These are phyloP conservation scores for Trichophyton rubrum DNA, from an alignment of 2,329 filamentous ascomycete genomes.

Conservation along the genomic window DNA sequence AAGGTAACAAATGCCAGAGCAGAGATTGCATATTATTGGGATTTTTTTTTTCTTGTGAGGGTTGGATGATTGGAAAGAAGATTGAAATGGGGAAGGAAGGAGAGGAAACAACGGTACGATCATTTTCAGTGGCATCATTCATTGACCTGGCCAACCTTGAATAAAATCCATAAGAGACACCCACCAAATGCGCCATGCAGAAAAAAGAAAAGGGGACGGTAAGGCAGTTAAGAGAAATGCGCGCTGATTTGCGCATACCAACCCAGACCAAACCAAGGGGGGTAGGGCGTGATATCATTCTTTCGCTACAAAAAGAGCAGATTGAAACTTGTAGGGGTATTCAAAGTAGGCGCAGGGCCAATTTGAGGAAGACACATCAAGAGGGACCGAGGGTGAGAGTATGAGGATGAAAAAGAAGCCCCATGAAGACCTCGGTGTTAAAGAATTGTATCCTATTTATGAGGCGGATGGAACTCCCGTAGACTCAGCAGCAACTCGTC, in stretches of 20 bases:
- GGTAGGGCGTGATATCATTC: neutral
- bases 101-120: conserved; percentile 3
- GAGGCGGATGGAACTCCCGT: conserved; percentile 25
- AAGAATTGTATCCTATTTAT: neutral
- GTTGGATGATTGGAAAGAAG: neutral
- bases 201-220: neutral
- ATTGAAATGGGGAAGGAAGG: neutral
- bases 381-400: neutral
- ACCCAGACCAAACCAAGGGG: conserved; percentile 3
- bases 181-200: conserved; percentile 5
- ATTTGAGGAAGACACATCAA: neutral
- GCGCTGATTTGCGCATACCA: neutral
- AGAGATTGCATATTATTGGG: neutral
- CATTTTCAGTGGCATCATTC: conserved; percentile 3
- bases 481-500: conserved; percentile 26
- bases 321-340: neutral
- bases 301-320: conserved; percentile 3
- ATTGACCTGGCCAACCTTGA: conserved; percentile 1
- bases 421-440: neutral
- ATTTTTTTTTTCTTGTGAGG: neutral
- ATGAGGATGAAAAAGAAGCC: neutral
- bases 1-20: neutral
- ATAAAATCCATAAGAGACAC: conserved; percentile 5
- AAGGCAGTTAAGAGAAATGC: conserved; percentile 1
- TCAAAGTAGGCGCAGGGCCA: neutral